Base-by-base conservation (phyloP, 176 grass and related monocot genomes). In the Rhynchospora tenuis region DNA sequence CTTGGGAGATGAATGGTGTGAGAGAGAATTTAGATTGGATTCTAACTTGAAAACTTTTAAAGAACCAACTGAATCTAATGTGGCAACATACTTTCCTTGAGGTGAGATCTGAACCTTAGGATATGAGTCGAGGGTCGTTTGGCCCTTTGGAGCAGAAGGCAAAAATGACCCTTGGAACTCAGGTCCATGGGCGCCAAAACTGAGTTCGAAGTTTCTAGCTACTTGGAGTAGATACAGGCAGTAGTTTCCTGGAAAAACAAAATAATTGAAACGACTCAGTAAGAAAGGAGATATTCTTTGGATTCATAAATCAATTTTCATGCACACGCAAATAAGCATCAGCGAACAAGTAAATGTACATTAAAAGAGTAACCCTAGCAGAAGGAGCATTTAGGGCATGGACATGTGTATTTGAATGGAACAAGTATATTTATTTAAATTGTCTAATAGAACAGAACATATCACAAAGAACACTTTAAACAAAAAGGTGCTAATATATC, bases 61-160 rank as follows among this genome's bases (percentile, higher is more conserved):
- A 87, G 78, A 84, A 59, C 95, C 95, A 88, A 88, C 81, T 56
- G 92, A 94, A 90, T 98, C 92, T 48, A 98, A 80, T 64, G 82
- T 88, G 81, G 92, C 90, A 46, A 98, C 87, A 76, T 81, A 72
- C 66, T 93, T 94, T 48, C 89, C 86, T 61, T 91, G 89, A 71
- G 92, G 92, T 71, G 95, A 98, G 67, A 98, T 98, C 84, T 86
- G 85, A 81, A 94, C 81, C 92, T 94, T 98, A 13, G 90, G 90
- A 84, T 84, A 88, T 63, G 87, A 73, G 54, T 86, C 43, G 74
- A 84, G 61, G 20, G 81, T 85, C 81, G 19, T 71, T 80, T 91
- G 83, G 81, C 82, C 90, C 17, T 86, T 91, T 44, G 81, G 87
- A 85, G 71, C 75, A 72, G 59, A 88, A 89, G 94, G 94, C 33